Evolutionary conservation across 805 yeast genomes (phyloP).

Genomic region (Candida sphagnicola): DNA sequence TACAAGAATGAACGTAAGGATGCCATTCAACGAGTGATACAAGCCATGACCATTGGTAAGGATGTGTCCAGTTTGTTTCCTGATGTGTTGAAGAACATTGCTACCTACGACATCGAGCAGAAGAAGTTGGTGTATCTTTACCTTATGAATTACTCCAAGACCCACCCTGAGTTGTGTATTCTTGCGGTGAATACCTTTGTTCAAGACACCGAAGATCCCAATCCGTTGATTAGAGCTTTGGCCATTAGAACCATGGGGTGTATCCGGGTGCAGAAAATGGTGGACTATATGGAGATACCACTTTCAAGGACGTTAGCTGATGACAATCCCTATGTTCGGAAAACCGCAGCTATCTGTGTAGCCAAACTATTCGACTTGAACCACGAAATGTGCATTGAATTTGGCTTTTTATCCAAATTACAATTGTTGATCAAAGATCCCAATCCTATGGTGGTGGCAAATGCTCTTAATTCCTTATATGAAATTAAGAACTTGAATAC

Average conservation of each 20-base stretch:
- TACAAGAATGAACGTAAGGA: constrained; percentile 94
- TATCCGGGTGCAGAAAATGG: constrained; percentile 91
- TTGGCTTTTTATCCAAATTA: constrained; percentile 74
- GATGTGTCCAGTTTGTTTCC: constrained; percentile 95
- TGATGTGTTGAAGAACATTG: constrained; percentile 92
- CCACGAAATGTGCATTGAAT: constrained; percentile 75
- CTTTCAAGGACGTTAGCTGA: constrained; percentile 78
- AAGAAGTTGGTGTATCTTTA: constrained; percentile 93
- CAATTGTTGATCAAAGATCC: constrained; percentile 71
- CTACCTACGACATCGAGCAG: constrained; percentile 94
- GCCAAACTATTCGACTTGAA: constrained; percentile 90
- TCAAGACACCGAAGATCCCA: constrained; percentile 91
- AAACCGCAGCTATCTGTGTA: constrained; percentile 96
- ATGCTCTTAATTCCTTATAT: constrained; percentile 79
- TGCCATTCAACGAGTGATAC: constrained; percentile 93
- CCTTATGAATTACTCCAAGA: constrained; percentile 94
- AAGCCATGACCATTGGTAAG: constrained; percentile 97
- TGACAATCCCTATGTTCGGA: constrained; percentile 95
- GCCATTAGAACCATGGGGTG: constrained; percentile 99
- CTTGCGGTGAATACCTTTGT: constrained; percentile 97
- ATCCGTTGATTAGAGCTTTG: constrained; percentile 91
- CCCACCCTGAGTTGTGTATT: constrained; percentile 93
- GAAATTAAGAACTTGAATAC: constrained; percentile 75
- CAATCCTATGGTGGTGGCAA: constrained; percentile 97
- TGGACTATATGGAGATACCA: constrained; percentile 91